Evolutionary conservation across 176 grass and related monocot species (phyloP), one percentile per base, ranked within the genome.

Genomic region (Oryza coarctata): DNA sequence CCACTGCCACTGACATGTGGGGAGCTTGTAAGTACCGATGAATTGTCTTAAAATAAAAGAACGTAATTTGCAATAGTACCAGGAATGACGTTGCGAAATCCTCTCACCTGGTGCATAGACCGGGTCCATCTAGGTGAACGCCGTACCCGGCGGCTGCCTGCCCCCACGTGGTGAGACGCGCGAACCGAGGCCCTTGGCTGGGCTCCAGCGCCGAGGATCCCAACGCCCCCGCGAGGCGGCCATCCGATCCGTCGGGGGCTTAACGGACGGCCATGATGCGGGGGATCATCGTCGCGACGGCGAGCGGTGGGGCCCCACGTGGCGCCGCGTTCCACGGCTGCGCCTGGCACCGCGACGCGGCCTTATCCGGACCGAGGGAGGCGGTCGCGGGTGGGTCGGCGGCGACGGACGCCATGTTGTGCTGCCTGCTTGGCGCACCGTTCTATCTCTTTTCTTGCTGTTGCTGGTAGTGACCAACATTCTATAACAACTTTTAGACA

Each of bases 341-440:
- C 3, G 1, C 78, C 78, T 87, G 13, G 63, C 70, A 62, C 22
- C 3, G 27, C 20, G 77, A 58, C 1, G 36, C 72, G 63, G 45
- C 73, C 72, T 76, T 84, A 84, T 76, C 61, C 62, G 71, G 15
- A 83, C 39, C 23, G 10, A 1, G 32, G 32, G 32, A 33, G 32
- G 32, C 32, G 32, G 32, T 33, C 32, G 32, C 32, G n/a, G n/a
- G n/a, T n/a, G n/a, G n/a, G n/a, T n/a, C n/a, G n/a, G n/a, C n/a
- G n/a, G n/a, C n/a, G n/a, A n/a, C n/a, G n/a, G n/a, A n/a, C n/a
- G n/a, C n/a, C n/a, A n/a, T n/a, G n/a, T n/a, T n/a, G n/a, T n/a
- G n/a, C n/a, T n/a, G n/a, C n/a, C n/a, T n/a, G n/a, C n/a, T n/a
- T n/a, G n/a, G n/a, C n/a, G n/a, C n/a, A n/a, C n/a, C n/a, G n/a